Evolutionary conservation across 331 rosid species (phyloP).

Genomic region (Telfairia occidentalis): DNA sequence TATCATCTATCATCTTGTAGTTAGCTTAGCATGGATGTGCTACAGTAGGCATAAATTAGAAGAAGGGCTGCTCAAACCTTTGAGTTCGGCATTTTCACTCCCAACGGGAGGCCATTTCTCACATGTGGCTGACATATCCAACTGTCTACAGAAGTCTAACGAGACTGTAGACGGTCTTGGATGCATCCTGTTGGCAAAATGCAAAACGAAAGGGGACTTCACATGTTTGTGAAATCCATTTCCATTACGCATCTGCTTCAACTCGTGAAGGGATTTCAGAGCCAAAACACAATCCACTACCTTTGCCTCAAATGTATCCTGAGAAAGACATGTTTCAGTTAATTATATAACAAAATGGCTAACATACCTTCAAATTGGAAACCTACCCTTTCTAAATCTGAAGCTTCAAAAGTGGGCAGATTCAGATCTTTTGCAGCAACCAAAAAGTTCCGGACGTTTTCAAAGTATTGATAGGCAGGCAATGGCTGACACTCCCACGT

Average conservation of each 20-base stretch:
- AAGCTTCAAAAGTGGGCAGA: conserved; percentile 83
- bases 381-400: conserved; percentile 79
- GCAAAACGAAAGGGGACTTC: conserved; percentile 56
- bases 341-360: not conserved
- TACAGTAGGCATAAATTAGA: not conserved
- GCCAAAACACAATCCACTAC: conserved; percentile 80
- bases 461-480: conserved; percentile 91
- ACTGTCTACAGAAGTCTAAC: conserved; percentile 49
- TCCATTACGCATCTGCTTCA: conserved; percentile 35
- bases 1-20: not conserved
- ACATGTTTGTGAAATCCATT: conserved; percentile 36
- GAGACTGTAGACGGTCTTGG: conserved; percentile 39
- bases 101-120: conserved; percentile 32
- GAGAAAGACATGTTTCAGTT: conserved; percentile 19
- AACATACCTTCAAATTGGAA: not conserved
- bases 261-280: conserved; percentile 59
- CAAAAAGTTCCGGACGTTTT: conserved; percentile 79
- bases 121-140: conserved; percentile 45
- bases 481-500: conserved; percentile 62
- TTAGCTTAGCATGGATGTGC: not conserved
- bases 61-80: conserved; percentile 39
- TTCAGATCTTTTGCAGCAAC: conserved; percentile 56
- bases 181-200: conserved; percentile 39
- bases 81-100: conserved; percentile 26
- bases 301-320: conserved; percentile 68